Conservation (phyloP, 257 asterid genomes). For the Thymus quinquecostatus region DNA sequence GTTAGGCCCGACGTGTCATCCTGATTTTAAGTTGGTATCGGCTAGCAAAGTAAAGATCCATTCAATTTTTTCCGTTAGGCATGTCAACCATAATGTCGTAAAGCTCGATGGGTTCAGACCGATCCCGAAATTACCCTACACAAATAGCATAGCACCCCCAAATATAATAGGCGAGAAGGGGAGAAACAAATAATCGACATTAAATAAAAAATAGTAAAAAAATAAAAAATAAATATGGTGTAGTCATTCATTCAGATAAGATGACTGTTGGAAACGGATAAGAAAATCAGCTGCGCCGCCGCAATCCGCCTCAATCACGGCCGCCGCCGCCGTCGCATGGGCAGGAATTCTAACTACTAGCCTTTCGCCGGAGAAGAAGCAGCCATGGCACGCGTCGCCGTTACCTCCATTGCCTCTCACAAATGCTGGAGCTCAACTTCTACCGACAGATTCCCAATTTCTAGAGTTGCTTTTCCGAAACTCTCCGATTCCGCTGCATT, state of each 20-base stretch:
- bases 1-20: no score
- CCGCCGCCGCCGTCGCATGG: constrained; percentile 37
- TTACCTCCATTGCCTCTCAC: constrained; percentile 13
- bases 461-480: constrained; percentile 13
- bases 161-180: no score
- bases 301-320: not conserved
- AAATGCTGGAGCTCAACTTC: constrained; percentile 15
- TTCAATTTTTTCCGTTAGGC: no score
- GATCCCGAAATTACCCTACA: no score
- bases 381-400: constrained; percentile 30
- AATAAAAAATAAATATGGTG: not conserved
- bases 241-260: constrained; percentile 16
- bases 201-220: no score
- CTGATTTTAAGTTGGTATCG: no score
- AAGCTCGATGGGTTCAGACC: no score
- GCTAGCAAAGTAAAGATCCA: no score
- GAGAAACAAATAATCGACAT: no score
- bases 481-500: constrained; percentile 24
- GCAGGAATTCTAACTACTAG: constrained; percentile 8
- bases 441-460: constrained; percentile 11
- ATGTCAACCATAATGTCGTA: no score
- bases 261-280: constrained; percentile 16
- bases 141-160: no score
- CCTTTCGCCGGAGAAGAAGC: constrained; percentile 8
- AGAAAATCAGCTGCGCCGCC: constrained; percentile 13